Evolutionary conservation across 441 rosid species (phyloP).

Genomic region (Jatropha podagrica): DNA sequence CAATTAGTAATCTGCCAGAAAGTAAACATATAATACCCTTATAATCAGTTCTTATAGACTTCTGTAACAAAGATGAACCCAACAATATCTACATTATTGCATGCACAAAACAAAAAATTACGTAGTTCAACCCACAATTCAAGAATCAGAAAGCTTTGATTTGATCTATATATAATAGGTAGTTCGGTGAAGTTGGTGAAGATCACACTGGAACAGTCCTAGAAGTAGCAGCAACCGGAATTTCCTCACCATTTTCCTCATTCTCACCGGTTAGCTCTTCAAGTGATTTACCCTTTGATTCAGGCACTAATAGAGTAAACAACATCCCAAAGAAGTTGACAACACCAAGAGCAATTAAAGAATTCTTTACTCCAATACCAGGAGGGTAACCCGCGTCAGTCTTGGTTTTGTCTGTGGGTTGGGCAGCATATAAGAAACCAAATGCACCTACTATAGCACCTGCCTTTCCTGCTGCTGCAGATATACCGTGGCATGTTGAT

Average conservation of each 20-base stretch:
- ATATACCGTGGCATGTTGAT: constrained; percentile 86
- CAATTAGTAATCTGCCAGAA: background rate
- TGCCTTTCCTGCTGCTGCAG: constrained; percentile 74
- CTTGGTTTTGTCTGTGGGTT: constrained; percentile 48
- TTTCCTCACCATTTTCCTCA: constrained; percentile 32
- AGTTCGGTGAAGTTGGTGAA: background rate
- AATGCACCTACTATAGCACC: constrained; percentile 85
- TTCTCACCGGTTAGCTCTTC: constrained; percentile 78
- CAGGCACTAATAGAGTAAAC: constrained; percentile 71
- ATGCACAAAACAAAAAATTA: background rate
- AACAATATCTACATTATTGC: background rate
- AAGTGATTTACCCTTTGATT: constrained; percentile 71
- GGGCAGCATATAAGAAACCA: constrained; percentile 73
- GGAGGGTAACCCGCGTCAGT: constrained; percentile 71
- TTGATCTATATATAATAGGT: background rate
- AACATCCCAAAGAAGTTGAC: constrained; percentile 54
- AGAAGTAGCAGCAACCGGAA: constrained; percentile 11
- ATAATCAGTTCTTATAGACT: background rate
- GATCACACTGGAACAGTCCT: constrained; percentile 46
- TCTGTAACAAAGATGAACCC: too few relatives aligned
- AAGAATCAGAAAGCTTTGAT: background rate
- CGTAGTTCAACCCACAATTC: background rate
- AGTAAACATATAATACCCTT: too few relatives aligned
- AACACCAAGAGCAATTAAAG: constrained; percentile 56
- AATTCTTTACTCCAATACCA: constrained; percentile 72